These are phyloP conservation scores for Dryas octopetala DNA, from an alignment of 306 rosid genomes.

Conservation along the genomic window DNA sequence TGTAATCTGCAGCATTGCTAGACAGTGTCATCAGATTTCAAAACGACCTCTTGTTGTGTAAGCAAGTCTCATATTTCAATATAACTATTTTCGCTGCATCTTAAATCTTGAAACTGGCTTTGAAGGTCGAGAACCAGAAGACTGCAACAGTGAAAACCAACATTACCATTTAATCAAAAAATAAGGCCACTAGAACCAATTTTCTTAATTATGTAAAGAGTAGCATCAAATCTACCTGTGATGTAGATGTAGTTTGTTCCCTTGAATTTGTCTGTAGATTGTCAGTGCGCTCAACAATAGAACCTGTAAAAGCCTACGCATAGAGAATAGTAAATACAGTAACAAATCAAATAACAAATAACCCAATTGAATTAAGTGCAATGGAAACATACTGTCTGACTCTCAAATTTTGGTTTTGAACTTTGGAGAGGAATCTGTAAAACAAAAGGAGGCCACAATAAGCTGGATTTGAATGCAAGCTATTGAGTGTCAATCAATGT, in stretches of 20 bases:
- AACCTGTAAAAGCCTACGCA: conserved; percentile 84
- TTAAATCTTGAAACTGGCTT: conserved; percentile 90
- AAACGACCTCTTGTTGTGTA: background rate
- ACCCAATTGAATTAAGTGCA: background rate
- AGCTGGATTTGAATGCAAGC: background rate
- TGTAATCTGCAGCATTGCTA: background rate
- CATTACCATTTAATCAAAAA: conserved; percentile 9
- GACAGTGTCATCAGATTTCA: background rate
- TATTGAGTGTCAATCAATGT: background rate
- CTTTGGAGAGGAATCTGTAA: conserved; percentile 40
- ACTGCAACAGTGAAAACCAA: conserved; percentile 39
- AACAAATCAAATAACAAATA: background rate
- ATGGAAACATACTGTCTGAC: conserved; percentile 45
- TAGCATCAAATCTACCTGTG: conserved; percentile 47
- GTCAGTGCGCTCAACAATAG: conserved; percentile 63
- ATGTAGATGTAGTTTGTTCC: conserved; percentile 38
- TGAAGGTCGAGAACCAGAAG: conserved; percentile 54
- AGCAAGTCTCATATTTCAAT: background rate
- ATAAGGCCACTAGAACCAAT: conserved; percentile 13
- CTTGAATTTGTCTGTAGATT: conserved; percentile 37
- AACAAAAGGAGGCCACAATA: conserved; percentile 19
- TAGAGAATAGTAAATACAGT: conserved; percentile 8
- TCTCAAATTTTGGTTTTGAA: conserved; percentile 53
- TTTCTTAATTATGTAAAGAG: background rate
- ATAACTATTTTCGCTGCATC: conserved; percentile 71